Percentiles rank a stretch among this genome's conserved stretches.
Evolutionary conservation across 2,329 filamentous ascomycete species (phyloP).

Genomic region (Rutstroemia sydowiana): DNA sequence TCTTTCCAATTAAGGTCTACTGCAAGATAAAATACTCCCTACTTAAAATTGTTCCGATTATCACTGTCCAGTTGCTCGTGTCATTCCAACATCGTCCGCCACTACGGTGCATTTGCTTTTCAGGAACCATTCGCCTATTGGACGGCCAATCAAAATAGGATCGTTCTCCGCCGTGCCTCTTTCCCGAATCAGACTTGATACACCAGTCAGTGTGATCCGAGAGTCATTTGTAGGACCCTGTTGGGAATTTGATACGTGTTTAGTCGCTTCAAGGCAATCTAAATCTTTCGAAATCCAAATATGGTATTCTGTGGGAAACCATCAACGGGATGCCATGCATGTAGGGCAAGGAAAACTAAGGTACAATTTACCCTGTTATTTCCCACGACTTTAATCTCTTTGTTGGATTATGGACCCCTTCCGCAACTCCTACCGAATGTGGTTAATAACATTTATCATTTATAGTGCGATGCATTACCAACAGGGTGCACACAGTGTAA

Average conservation of each 20-base stretch:
- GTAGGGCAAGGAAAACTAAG: slow-evolving; percentile 48
- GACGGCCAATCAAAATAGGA: too few relatives aligned
- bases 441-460: background rate
- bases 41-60: too few relatives aligned
- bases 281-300: background rate
- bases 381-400: background rate
- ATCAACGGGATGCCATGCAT: slow-evolving; percentile 49
- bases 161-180: too few relatives aligned
- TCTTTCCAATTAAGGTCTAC: too few relatives aligned
- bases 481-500: slow-evolving; percentile 48
- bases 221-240: background rate
- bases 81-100: too few relatives aligned
- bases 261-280: too few relatives aligned
- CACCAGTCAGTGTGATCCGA: too few relatives aligned
- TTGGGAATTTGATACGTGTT: background rate
- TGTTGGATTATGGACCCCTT: background rate
- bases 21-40: too few relatives aligned
- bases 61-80: too few relatives aligned
- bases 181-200: too few relatives aligned
- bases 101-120: too few relatives aligned
- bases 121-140: too few relatives aligned
- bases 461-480: slow-evolving; percentile 45
- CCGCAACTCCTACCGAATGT: background rate
- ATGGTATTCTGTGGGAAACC: slow-evolving; percentile 55
- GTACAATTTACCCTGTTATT: slow-evolving; percentile 28